Percentiles rank a stretch among this genome's conserved stretches.
These are phyloP conservation scores for Echium plantagineum DNA, from an alignment of 257 asterid species.

Conservation along the genomic window DNA sequence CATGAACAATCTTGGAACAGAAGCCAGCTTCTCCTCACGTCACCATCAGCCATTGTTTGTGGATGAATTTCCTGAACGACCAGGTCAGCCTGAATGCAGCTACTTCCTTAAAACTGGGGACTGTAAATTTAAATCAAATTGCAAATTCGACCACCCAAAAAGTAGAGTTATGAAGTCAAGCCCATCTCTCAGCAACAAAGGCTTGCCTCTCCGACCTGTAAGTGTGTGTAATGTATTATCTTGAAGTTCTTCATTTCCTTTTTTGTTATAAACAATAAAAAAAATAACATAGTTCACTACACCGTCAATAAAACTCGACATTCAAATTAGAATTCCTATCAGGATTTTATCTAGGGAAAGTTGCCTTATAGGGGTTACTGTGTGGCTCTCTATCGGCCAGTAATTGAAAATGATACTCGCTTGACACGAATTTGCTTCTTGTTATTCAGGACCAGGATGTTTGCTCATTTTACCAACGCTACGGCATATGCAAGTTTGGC, in stretches of 20 bases:
- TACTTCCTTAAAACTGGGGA: slow-evolving; percentile 79
- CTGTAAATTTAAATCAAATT: slow-evolving; percentile 69
- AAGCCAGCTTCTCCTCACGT: slow-evolving; percentile 35
- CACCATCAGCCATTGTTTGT: slow-evolving; percentile 29
- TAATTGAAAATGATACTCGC: neutral
- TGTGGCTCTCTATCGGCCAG: neutral
- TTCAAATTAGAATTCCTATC: neutral
- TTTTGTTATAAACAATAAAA: neutral
- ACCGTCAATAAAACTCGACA: no score
- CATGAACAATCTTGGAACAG: slow-evolving; percentile 35
- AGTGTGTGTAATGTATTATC: slow-evolving; percentile 19
- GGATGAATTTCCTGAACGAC: slow-evolving; percentile 82
- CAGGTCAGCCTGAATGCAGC: slow-evolving; percentile 85
- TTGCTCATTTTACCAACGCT: slow-evolving; percentile 64
- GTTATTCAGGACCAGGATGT: slow-evolving; percentile 62
- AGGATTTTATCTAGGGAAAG: neutral
- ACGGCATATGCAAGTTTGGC: slow-evolving; percentile 89
- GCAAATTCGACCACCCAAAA: slow-evolving; percentile 92
- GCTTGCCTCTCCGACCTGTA: slow-evolving; percentile 96
- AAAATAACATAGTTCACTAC: no score
- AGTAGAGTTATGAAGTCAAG: slow-evolving; percentile 26
- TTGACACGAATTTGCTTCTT: neutral
- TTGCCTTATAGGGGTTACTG: neutral
- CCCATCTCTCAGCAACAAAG: slow-evolving; percentile 62
- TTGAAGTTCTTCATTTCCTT: neutral